Percentiles rank a stretch among this genome's conserved stretches.
Evolutionary conservation across 257 asterid species (phyloP).

Genomic region (Solanum lignicaule): DNA sequence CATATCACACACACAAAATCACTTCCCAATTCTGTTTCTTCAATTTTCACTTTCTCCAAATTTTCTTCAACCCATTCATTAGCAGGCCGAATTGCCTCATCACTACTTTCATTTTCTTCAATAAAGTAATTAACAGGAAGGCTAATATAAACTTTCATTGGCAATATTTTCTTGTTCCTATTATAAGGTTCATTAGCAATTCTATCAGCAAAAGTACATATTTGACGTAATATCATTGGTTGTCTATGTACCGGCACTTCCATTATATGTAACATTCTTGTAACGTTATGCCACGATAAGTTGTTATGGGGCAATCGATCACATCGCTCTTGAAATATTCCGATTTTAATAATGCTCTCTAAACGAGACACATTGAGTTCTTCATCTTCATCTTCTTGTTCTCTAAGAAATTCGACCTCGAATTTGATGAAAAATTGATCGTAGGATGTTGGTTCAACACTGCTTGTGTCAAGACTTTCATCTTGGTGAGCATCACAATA

Average conservation of each 20-base stretch:
- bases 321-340: not conserved
- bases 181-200: not conserved
- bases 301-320: not conserved
- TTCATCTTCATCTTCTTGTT: not conserved
- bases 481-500: not conserved
- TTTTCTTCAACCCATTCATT: not conserved
- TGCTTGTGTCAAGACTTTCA: not conserved
- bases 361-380: not conserved
- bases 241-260: not conserved
- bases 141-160: not conserved
- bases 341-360: not conserved
- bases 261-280: not conserved
- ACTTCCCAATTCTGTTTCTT: not conserved
- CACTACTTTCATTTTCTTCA: not conserved
- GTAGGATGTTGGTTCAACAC: not conserved
- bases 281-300: not conserved
- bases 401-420: not conserved
- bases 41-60: not conserved
- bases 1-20: conserved; percentile 4
- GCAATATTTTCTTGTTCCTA: not conserved
- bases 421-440: not conserved
- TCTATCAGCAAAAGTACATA: not conserved
- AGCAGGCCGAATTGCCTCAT: not conserved
- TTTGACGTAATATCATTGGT: not conserved
- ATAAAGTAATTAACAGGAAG: not conserved